phyloP scores from a whole-genome alignment of 2,329 filamentous ascomycete genomes.

The Fusarium anthophilum region DNA sequence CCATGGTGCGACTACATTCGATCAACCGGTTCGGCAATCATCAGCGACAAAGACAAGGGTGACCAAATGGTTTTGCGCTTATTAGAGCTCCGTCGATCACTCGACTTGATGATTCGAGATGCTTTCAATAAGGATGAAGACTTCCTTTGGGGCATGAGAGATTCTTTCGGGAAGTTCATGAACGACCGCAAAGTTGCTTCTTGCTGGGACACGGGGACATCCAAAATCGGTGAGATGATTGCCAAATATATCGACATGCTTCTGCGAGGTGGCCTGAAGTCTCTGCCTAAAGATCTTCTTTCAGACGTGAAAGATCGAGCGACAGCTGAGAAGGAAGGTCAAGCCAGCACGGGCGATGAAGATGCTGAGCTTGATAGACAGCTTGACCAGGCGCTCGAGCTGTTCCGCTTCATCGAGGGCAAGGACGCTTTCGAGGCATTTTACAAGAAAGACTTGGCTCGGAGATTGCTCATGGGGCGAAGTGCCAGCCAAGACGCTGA shows the following conservation, averaged over 20 bases:
- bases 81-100: conserved; percentile 79
- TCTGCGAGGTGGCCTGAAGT: conserved; percentile 86
- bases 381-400: conserved; percentile 88
- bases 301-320: conserved; percentile 68
- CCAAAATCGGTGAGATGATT: conserved; percentile 98
- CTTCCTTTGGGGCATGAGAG: conserved; percentile 80
- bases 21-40: conserved; percentile 76
- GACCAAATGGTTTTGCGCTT: conserved; percentile 89
- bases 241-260: conserved; percentile 95
- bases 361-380: conserved; percentile 92
- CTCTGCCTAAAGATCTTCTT: conserved; percentile 74
- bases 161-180: conserved; percentile 90
- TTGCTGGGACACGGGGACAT: conserved; percentile 83
- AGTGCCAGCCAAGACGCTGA: conserved; percentile 96
- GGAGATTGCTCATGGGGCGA: conserved; percentile 87
- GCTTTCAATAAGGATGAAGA: conserved; percentile 82
- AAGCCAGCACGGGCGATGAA: conserved; percentile 80
- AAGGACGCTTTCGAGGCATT: conserved; percentile 99
- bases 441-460: conserved; percentile 96
- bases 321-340: conserved; percentile 67
- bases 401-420: conserved; percentile 96
- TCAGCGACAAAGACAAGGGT: conserved; percentile 80
- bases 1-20: conserved; percentile 86
- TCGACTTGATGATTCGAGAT: conserved; percentile 80
- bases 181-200: conserved; percentile 82